Evolutionary conservation across 768 basidiomycete species (phyloP).

Genomic region (Leucocoprinus sp.): DNA sequence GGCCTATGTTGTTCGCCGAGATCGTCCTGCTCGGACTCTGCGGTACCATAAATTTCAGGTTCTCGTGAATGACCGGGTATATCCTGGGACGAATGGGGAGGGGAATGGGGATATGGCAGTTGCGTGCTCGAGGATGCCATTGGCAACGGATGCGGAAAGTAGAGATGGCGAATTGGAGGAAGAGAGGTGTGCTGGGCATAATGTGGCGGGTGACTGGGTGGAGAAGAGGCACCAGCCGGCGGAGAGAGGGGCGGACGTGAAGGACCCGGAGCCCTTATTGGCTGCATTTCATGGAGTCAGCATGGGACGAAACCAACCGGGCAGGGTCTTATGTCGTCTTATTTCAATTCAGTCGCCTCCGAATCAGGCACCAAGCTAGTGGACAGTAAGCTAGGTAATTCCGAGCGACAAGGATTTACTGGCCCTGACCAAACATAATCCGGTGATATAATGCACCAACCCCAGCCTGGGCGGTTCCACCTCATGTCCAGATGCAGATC

Average conservation of each 20-base stretch:
- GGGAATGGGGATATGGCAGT: slow-evolving; percentile 17
- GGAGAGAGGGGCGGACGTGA: slow-evolving; percentile 9
- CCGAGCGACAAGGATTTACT: slow-evolving; percentile 28
- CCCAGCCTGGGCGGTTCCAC: slow-evolving; percentile 17
- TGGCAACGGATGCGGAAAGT: slow-evolving; percentile 55
- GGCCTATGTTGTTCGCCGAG: slow-evolving; percentile 42
- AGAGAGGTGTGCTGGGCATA: slow-evolving; percentile 31
- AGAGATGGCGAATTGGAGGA: slow-evolving; percentile 62
- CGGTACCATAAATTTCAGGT: slow-evolving; percentile 24
- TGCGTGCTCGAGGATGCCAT: slow-evolving; percentile 13
- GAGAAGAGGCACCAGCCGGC: slow-evolving; percentile 17
- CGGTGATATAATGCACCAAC: slow-evolving; percentile 27
- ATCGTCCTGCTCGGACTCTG: slow-evolving; percentile 53
- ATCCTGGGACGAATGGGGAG: slow-evolving; percentile 15
- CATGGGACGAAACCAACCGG: slow-evolving; percentile 22
- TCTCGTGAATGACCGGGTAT: slow-evolving; percentile 18
- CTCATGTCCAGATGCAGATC: not conserved
- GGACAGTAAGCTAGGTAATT: slow-evolving; percentile 28
- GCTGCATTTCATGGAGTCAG: slow-evolving; percentile 20
- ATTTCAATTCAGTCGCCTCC: slow-evolving; percentile 22
- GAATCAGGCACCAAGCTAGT: slow-evolving; percentile 29
- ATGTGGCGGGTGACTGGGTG: slow-evolving; percentile 8
- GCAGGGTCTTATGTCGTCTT: slow-evolving; percentile 26
- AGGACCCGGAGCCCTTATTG: slow-evolving; percentile 18
- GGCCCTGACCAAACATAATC: slow-evolving; percentile 24